A percentile compares a stretch with the other conserved stretches of the same genome.
phyloP scores from a whole-genome alignment of 805 yeast genomes.

The Hanseniaspora pseudoguilliermondii region DNA sequence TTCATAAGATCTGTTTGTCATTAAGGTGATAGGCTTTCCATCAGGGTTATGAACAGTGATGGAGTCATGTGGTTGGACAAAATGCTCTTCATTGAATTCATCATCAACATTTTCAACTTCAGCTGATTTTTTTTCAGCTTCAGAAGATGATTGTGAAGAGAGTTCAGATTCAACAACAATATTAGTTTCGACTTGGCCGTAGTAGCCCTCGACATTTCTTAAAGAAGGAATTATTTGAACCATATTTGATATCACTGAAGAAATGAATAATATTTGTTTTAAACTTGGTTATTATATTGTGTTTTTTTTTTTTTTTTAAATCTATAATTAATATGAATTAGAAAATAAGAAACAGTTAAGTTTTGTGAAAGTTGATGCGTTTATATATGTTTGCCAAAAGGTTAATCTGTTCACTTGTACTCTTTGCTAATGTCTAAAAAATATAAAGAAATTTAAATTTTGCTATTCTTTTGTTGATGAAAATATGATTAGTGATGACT shows the following conservation, averaged over 20 bases:
- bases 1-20: conserved; percentile 28
- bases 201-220: conserved; percentile 8
- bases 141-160: not conserved
- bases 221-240: conserved; percentile 1
- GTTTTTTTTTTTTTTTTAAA: too few species aligned
- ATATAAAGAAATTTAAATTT: too few species aligned
- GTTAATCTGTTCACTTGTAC: too few species aligned
- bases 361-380: not conserved
- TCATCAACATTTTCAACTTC: not conserved
- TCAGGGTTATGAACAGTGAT: not conserved
- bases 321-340: not conserved
- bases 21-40: conserved; percentile 13
- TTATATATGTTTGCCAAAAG: not conserved
- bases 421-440: too few species aligned
- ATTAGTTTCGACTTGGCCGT: conserved; percentile 7
- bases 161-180: not conserved
- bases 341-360: too few species aligned
- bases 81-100: not conserved
- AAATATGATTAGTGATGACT: not conserved
- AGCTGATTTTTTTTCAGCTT: not conserved
- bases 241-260: not conserved
- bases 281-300: not conserved
- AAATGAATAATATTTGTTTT: too few species aligned
- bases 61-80: conserved; percentile 1
- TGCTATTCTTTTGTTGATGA: too few species aligned